Evolutionary conservation across 805 yeast genomes (phyloP), one percentile per base, ranked within the genome.

Genomic region (Lipomyces kockii): DNA sequence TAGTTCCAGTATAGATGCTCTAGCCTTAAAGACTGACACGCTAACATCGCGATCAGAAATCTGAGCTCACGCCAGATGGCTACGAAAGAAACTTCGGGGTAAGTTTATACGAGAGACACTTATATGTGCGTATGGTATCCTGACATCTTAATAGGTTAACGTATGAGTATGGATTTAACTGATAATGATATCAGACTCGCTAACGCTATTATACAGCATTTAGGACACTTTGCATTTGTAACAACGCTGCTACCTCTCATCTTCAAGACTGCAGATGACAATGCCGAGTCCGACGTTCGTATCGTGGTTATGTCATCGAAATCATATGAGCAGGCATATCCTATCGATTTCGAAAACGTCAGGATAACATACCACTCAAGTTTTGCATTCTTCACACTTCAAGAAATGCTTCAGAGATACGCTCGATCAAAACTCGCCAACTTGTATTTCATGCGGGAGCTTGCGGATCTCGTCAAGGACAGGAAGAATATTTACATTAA

Each of bases 221-320:
- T 69, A 12, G 72, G 72, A 6, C 72, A 69, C 32, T 69, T 69
- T 60, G 72, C 69, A 17, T 68, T 69, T 49, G 59, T 69, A 22
- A 63, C 63, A 12, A 64, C 72, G 11, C 63, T 69, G 9, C 62
- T 69, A 6, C 71, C 72, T 54, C 56, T 69, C 17, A 11, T 69
- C 17, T 35, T 58, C 22, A 20, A 32, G 11, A 69, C 72, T 12
- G 71, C 70, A 9, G 53, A 20, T 34, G 64, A 25, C 20, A 39
- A 68, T 32, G 67, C 63, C 9, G 52, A 46, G 6, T 54, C 61
- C 2, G 66, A 62, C 53, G 65, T 69, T 34, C 61, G 72, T 25
- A 61, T 69, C 20, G 71, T 69, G 1, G 2, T 69, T 17, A 64
- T 63, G 60, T 56, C 69, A 6, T 68, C 71, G 3, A 25, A 34